Percentiles rank a stretch among this genome's conserved stretches.
Conservation (phyloP, 257 asterid species). For the Schizonepeta tenuifolia region DNA sequence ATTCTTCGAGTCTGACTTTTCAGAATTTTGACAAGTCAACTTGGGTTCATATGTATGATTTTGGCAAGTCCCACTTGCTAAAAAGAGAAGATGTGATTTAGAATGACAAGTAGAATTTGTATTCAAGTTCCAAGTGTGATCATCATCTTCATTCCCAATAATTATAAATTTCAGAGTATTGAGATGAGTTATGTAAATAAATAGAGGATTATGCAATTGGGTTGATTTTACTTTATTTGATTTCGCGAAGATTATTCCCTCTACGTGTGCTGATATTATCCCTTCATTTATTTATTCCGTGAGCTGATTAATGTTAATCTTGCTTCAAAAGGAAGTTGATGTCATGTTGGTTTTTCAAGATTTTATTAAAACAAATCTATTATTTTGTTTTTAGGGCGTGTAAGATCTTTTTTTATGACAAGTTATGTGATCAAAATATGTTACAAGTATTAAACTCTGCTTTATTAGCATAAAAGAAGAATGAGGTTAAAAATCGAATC, state of each 20-base stretch:
- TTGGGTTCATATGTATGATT: not conserved
- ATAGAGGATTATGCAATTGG: not conserved
- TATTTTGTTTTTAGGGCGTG: too few species aligned
- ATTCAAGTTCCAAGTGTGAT: not conserved
- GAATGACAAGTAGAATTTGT: not conserved
- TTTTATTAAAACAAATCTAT: too few species aligned
- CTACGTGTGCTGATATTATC: not conserved
- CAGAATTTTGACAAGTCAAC: too few species aligned
- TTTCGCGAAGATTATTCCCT: not conserved
- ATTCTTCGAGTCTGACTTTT: too few species aligned
- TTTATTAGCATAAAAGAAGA: not conserved
- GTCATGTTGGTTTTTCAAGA: too few species aligned
- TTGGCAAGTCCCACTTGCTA: slow-evolving; percentile 25
- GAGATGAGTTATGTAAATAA: not conserved
- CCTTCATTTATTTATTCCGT: not conserved
- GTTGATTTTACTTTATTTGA: not conserved
- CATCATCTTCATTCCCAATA: slow-evolving; percentile 20
- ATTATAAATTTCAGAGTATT: not conserved
- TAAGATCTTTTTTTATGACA: not conserved
- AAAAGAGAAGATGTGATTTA: not conserved
- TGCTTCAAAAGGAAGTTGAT: too few species aligned
- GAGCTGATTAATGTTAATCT: too few species aligned
- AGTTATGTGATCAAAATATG: not conserved
- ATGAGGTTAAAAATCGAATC: not conserved
- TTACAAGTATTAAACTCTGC: not conserved